These are phyloP conservation scores for apple (Malus domestica) DNA, from an alignment of 306 rosid genomes.

Conservation along the genomic window DNA sequence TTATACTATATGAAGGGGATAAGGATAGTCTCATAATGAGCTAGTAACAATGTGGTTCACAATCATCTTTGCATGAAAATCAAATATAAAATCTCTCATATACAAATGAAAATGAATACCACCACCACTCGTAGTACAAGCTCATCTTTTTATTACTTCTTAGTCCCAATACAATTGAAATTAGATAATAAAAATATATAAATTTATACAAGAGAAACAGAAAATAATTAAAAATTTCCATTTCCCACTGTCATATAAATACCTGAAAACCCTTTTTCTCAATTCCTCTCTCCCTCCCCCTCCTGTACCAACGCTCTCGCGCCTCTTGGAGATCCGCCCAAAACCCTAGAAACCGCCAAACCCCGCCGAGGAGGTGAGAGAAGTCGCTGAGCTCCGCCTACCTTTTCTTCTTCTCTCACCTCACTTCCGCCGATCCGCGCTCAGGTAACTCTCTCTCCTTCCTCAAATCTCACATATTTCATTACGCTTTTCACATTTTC, in stretches of 20 bases:
- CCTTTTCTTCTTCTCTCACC: constrained; percentile 16
- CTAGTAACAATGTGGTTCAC: rapidly evolving
- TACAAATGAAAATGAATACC: too few relatives aligned
- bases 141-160: too few relatives aligned
- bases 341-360: constrained; percentile 35
- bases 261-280: background rate
- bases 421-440: constrained; percentile 23
- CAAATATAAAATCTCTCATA: rapidly evolving
- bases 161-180: background rate
- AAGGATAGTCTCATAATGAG: rapidly evolving
- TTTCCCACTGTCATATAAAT: background rate
- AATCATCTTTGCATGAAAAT: rapidly evolving
- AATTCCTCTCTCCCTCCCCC: background rate
- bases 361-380: constrained; percentile 32
- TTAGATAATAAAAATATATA: background rate
- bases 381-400: constrained; percentile 14
- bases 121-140: too few relatives aligned
- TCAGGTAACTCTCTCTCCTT: constrained; percentile 24
- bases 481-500: background rate
- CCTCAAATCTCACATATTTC: background rate
- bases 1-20: rapidly evolving
- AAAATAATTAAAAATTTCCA: background rate
- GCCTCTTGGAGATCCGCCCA: constrained; percentile 39
- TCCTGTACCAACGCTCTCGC: constrained; percentile 13
- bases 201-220: background rate